phyloP scores from a whole-genome alignment of 768 basidiomycete genomes.

The Boletus coccyginus region DNA sequence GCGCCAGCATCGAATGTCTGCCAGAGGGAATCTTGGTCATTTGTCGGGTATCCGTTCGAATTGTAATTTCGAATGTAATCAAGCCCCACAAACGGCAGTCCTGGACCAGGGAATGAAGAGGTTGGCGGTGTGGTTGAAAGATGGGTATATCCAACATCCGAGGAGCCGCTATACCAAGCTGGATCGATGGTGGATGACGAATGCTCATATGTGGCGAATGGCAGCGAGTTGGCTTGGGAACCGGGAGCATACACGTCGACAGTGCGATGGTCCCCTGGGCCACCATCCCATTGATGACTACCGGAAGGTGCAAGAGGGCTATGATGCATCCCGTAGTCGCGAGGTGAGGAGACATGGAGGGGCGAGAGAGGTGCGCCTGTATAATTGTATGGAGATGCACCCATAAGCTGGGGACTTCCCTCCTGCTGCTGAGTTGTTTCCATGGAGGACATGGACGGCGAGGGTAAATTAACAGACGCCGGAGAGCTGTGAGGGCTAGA shows the following conservation, averaged over 20 bases:
- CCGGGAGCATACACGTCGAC: constrained; percentile 45
- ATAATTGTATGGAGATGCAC: constrained; percentile 43
- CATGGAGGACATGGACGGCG: constrained; percentile 55
- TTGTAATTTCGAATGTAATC: constrained; percentile 82
- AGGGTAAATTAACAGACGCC: constrained; percentile 67
- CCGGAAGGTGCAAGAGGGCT: constrained; percentile 26
- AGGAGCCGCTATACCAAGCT: constrained; percentile 32
- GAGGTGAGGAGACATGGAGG: constrained; percentile 51
- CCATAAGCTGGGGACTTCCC: constrained; percentile 51
- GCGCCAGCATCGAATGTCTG: constrained; percentile 69
- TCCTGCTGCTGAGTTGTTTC: constrained; percentile 48
- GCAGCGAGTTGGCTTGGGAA: constrained; percentile 30
- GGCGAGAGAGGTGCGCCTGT: constrained; percentile 48
- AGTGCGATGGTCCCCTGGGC: constrained; percentile 36
- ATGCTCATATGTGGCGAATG: constrained; percentile 47
- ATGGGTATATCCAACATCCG: constrained; percentile 39
- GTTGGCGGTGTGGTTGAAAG: constrained; percentile 59
- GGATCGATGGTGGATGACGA: constrained; percentile 43
- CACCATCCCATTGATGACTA: constrained; percentile 45
- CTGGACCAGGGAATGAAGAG: constrained; percentile 64
- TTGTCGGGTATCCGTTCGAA: constrained; percentile 39
- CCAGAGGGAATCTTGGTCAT: constrained; percentile 45
- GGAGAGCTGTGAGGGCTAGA: constrained; percentile 75
- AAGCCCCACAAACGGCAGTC: constrained; percentile 80
- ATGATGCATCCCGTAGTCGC: constrained; percentile 47